Conservation (phyloP, 2,329 filamentous ascomycete genomes). For the Byssoonygena ceratinophila region DNA sequence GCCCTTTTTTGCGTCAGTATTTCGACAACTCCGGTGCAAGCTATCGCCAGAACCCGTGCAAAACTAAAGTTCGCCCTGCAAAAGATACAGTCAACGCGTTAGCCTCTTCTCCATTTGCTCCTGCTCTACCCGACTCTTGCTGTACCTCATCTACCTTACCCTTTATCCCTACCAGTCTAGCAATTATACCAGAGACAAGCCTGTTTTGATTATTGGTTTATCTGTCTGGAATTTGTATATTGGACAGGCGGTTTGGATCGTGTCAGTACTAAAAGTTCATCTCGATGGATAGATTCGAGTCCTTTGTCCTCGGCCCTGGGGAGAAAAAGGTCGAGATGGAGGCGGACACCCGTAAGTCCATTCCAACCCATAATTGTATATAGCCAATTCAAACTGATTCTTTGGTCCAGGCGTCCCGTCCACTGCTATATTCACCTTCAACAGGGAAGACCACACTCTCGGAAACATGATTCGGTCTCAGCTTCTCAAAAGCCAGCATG, state of each 20-base stretch:
- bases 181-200: background rate
- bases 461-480: constrained; percentile 81
- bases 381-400: background rate
- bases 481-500: constrained; percentile 71
- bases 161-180: no score
- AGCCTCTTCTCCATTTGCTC: constrained; percentile 4
- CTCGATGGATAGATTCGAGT: constrained; percentile 60
- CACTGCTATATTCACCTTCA: constrained; percentile 87
- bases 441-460: constrained; percentile 94
- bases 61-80: constrained; percentile 16
- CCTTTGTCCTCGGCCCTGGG: constrained; percentile 74
- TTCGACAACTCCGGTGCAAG: constrained; percentile 15
- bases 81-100: constrained; percentile 15
- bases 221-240: background rate
- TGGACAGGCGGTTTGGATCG: background rate
- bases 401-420: constrained; percentile 65
- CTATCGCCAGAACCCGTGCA: constrained; percentile 17
- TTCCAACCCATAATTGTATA: background rate
- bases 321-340: constrained; percentile 91
- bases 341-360: constrained; percentile 68
- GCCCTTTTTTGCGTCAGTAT: constrained; percentile 8
- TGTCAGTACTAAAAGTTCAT: constrained; percentile 1
- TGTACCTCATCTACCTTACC: background rate
- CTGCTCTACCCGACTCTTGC: background rate
- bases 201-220: background rate